Conservation (phyloP, 1,139 yeast genomes). For the Hansenula lynferdii region DNA sequence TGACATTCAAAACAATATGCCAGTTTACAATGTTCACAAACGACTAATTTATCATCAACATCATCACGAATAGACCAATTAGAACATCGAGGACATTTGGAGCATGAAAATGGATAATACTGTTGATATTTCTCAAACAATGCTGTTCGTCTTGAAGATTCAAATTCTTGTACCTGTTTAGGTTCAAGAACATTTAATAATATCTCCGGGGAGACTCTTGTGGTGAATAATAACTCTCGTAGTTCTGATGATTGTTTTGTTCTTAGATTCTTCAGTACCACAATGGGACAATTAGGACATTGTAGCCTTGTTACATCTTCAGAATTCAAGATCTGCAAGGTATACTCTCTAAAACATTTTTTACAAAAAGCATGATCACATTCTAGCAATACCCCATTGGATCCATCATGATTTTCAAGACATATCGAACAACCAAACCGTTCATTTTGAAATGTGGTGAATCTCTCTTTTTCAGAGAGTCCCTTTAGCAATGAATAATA, state of each 20-base stretch:
- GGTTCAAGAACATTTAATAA: conserved; percentile 29
- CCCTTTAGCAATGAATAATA: conserved; percentile 16
- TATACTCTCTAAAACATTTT: conserved; percentile 44
- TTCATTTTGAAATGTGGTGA: conserved; percentile 30
- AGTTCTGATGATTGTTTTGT: conserved; percentile 19
- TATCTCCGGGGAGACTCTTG: conserved; percentile 31
- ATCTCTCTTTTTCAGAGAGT: conserved; percentile 23
- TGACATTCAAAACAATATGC: conserved; percentile 60
- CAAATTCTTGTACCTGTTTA: conserved; percentile 35
- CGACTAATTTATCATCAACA: conserved; percentile 46
- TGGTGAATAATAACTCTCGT: conserved; percentile 31
- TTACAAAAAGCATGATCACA: conserved; percentile 55
- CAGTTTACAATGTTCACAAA: conserved; percentile 47
- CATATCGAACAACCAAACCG: conserved; percentile 59
- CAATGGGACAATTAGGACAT: conserved; percentile 47
- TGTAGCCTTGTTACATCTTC: conserved; percentile 53
- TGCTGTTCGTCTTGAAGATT: conserved; percentile 32
- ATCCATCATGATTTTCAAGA: conserved; percentile 48
- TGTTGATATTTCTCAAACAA: conserved; percentile 42
- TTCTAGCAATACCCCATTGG: conserved; percentile 36
- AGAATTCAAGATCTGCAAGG: conserved; percentile 36
- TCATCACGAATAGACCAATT: conserved; percentile 43
- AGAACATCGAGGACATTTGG: conserved; percentile 51
- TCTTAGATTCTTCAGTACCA: conserved; percentile 15
- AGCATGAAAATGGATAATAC: conserved; percentile 45